Conservation (phyloP, 2,329 filamentous ascomycete genomes). For the Phialophora macrospora region DNA sequence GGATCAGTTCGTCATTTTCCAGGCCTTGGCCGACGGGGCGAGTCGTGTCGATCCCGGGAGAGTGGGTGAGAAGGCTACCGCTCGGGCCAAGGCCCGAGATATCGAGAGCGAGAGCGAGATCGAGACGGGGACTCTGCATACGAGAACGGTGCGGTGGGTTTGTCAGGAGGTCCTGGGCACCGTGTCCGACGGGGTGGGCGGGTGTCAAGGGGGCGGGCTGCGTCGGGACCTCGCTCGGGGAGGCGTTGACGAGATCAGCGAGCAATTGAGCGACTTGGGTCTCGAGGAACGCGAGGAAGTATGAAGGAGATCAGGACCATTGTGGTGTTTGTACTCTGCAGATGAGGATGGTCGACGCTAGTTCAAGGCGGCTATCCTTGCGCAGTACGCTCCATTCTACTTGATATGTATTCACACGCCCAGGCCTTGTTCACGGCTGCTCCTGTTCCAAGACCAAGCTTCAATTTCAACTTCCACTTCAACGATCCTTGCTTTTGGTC, state of each 20-base stretch:
- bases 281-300: background rate
- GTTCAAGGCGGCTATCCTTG: background rate
- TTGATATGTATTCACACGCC: background rate
- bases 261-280: background rate
- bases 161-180: conserved; percentile 47
- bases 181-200: conserved; percentile 22
- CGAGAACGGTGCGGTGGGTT: conserved; percentile 52
- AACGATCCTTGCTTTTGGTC: background rate
- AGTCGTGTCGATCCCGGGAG: conserved; percentile 43
- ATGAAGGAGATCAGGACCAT: background rate
- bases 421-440: too few relatives aligned
- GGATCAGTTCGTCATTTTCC: conserved; percentile 65
- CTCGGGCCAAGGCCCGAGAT: too few relatives aligned
- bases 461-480: background rate
- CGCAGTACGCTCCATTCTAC: background rate
- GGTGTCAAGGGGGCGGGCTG: conserved; percentile 18
- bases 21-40: conserved; percentile 57
- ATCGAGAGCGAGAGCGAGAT: background rate
- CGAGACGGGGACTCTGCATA: conserved; percentile 45
- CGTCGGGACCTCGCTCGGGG: background rate
- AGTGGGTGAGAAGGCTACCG: conserved; percentile 21
- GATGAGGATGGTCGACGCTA: too few relatives aligned
- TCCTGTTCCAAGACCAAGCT: background rate
- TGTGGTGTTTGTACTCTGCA: too few relatives aligned
- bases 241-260: background rate